These are phyloP conservation scores for Claviceps sorghi DNA, from an alignment of 2,329 filamentous ascomycete genomes.

Conservation along the genomic window DNA sequence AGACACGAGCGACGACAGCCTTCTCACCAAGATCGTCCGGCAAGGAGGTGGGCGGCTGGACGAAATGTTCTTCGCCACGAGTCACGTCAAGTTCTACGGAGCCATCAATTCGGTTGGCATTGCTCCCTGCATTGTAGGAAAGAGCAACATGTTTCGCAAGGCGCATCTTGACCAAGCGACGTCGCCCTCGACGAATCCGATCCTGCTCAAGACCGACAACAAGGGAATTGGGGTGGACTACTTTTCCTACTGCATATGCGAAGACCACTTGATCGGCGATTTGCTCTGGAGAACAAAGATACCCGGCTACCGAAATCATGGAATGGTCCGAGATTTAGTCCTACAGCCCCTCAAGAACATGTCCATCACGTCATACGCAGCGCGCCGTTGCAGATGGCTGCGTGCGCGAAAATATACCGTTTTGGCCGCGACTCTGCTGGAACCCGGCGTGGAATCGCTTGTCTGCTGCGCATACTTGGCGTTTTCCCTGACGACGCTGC, in stretches of 20 bases:
- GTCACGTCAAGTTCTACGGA: constrained; percentile 93
- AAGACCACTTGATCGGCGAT: constrained; percentile 92
- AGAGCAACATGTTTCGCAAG: constrained; percentile 96
- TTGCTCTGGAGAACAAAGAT: constrained; percentile 64
- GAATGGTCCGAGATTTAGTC: constrained; percentile 68
- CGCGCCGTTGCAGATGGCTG: constrained; percentile 75
- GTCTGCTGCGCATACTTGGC: constrained; percentile 70
- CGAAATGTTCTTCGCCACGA: constrained; percentile 85
- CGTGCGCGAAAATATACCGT: constrained; percentile 93
- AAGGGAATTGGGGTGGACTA: constrained; percentile 63
- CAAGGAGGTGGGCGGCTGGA: constrained; percentile 70
- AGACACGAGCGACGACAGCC: constrained; percentile 8
- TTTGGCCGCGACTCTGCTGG: constrained; percentile 71
- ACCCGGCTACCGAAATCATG: constrained; percentile 61
- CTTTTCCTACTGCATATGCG: constrained; percentile 93
- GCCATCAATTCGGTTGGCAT: constrained; percentile 89
- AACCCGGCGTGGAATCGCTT: constrained; percentile 82
- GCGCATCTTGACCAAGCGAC: constrained; percentile 72
- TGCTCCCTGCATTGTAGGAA: constrained; percentile 88
- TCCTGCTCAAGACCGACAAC: constrained; percentile 24
- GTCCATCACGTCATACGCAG: constrained; percentile 61
- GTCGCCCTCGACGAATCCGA: constrained; percentile 30
- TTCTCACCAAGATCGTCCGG: constrained; percentile 17
- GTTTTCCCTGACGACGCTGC: constrained; percentile 62
- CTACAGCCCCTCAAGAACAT: constrained; percentile 81